These are phyloP conservation scores for Lactuca sativa DNA, from an alignment of 129 eudicot genomes.

Conservation along the genomic window DNA sequence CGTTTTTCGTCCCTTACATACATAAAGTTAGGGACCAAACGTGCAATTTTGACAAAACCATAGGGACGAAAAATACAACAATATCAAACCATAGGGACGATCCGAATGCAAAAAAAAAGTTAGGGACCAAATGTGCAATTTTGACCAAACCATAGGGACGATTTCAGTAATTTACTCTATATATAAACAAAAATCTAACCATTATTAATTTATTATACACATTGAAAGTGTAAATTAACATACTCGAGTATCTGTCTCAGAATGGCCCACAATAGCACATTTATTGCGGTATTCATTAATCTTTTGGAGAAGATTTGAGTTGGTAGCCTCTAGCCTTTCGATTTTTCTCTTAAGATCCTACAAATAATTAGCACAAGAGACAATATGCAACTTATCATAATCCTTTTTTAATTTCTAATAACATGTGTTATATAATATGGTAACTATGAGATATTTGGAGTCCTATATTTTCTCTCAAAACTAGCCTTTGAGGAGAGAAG, in stretches of 20 bases:
- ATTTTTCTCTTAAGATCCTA: conserved; percentile 79
- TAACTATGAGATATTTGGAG: background rate
- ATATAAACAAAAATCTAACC: background rate
- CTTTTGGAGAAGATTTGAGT: conserved; percentile 74
- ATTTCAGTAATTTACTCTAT: background rate
- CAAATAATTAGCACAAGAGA: conserved; percentile 18
- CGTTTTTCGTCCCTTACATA: too few relatives aligned
- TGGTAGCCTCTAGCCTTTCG: conserved; percentile 76
- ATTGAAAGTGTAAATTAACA: conserved; percentile 24
- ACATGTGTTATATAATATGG: too few relatives aligned
- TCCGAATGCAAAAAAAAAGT: too few relatives aligned
- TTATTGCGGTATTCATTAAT: conserved; percentile 57
- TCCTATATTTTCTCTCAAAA: background rate
- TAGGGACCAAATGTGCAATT: too few relatives aligned
- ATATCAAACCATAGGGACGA: too few relatives aligned
- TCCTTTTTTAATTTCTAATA: conserved; percentile 11
- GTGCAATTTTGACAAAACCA: too few relatives aligned
- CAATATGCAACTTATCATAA: conserved; percentile 16
- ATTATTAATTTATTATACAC: background rate
- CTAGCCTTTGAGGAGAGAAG: background rate
- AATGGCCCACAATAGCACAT: conserved; percentile 32
- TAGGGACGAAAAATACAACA: too few relatives aligned
- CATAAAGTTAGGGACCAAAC: too few relatives aligned
- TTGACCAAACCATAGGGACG: too few relatives aligned
- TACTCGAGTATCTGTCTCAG: conserved; percentile 52